Evolutionary conservation across 108 stramenopile genomes (phyloP).

Genomic region (Nannochloropsis granulata): DNA sequence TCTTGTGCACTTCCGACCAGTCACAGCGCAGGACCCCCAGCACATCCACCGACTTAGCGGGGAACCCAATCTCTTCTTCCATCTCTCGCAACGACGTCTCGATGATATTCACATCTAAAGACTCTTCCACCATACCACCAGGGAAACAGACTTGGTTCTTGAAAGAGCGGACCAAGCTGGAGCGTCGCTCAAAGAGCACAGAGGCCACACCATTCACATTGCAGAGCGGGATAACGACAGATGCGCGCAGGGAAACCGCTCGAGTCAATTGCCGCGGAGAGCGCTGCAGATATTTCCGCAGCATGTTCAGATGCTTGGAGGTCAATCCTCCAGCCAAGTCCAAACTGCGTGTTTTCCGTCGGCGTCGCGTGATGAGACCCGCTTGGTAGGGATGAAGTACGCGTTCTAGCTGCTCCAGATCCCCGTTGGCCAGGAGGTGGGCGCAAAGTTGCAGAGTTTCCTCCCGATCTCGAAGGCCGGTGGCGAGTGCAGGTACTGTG

Average conservation of each 20-base stretch:
- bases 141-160: slow-evolving; percentile 64
- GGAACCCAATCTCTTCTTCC: slow-evolving; percentile 83
- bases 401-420: slow-evolving; percentile 45
- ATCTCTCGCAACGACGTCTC: slow-evolving; percentile 78
- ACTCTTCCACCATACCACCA: slow-evolving; percentile 72
- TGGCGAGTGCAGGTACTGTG: slow-evolving; percentile 67
- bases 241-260: slow-evolving; percentile 59
- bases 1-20: slow-evolving; percentile 62
- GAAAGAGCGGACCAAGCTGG: slow-evolving; percentile 48
- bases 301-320: slow-evolving; percentile 45
- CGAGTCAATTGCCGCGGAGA: slow-evolving; percentile 75
- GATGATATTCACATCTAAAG: slow-evolving; percentile 64
- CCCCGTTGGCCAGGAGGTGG: slow-evolving; percentile 47
- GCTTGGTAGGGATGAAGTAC: slow-evolving; percentile 60
- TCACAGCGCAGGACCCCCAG: slow-evolving; percentile 74
- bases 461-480: slow-evolving; percentile 78
- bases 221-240: slow-evolving; percentile 71
- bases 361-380: slow-evolving; percentile 43
- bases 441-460: slow-evolving; percentile 71
- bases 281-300: slow-evolving; percentile 69
- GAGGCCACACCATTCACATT: slow-evolving; percentile 78
- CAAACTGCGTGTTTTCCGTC: slow-evolving; percentile 38
- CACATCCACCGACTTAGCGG: slow-evolving; percentile 35
- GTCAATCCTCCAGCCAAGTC: slow-evolving; percentile 56
- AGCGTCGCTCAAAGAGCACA: slow-evolving; percentile 71